These are phyloP conservation scores for Lactarius hengduanensis DNA, from an alignment of 768 basidiomycete species.

Conservation along the genomic window DNA sequence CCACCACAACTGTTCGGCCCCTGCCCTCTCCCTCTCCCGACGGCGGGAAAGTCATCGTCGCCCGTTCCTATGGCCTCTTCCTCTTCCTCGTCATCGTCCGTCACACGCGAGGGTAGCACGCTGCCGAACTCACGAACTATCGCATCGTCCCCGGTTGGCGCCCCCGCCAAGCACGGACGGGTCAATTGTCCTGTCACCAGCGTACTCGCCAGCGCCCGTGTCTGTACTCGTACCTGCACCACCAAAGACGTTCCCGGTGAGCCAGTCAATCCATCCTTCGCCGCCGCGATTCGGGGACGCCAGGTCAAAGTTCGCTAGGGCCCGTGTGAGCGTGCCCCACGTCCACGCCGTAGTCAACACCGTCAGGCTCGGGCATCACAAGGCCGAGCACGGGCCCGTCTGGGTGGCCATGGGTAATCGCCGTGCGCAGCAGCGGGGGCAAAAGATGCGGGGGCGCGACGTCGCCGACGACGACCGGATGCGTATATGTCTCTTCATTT, in stretches of 20 bases:
- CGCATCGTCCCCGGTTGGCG: not conserved
- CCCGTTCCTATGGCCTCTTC: not conserved
- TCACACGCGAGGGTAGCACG: not conserved
- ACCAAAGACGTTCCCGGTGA: not conserved
- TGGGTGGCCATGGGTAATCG: not conserved
- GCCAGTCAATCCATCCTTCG: slow-evolving; percentile 2
- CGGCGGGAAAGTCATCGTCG: not conserved
- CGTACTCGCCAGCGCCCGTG: not conserved
- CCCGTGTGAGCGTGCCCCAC: too few species aligned
- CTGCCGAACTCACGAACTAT: not conserved
- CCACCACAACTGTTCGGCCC: not conserved
- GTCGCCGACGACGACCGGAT: too few species aligned
- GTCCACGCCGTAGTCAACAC: too few species aligned
- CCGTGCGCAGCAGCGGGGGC: not conserved
- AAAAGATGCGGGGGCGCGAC: not conserved
- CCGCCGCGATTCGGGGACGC: too few species aligned
- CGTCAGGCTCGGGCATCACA: too few species aligned
- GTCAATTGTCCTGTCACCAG: slow-evolving; percentile 12
- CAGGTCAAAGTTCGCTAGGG: too few species aligned
- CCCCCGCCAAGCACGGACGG: slow-evolving; percentile 21
- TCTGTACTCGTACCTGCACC: too few species aligned
- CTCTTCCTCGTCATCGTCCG: not conserved
- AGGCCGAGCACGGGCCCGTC: not conserved
- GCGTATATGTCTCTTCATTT: too few species aligned
- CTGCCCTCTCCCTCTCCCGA: not conserved